phyloP scores from a whole-genome alignment of 176 grass and related monocot species.

The Oryza brachyantha region DNA sequence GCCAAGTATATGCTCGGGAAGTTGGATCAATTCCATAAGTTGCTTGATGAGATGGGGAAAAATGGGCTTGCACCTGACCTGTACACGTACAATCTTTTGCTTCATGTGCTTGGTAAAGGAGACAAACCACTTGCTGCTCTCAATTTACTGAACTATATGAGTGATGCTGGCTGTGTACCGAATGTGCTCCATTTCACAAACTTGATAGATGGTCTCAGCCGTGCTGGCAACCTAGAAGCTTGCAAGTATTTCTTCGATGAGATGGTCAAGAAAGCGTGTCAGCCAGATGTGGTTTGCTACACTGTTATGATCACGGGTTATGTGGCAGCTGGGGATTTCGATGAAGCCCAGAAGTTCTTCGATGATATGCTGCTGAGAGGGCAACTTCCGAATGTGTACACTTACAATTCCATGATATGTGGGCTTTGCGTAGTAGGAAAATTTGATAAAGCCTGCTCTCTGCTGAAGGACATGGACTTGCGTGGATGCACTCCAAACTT shows the following conservation, averaged over 20 bases:
- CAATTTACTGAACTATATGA: constrained; percentile 94
- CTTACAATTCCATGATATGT: constrained; percentile 78
- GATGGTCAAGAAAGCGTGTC: constrained; percentile 86
- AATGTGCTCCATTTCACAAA: constrained; percentile 96
- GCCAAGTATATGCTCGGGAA: constrained; percentile 94
- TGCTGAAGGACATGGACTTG: constrained; percentile 82
- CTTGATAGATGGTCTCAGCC: constrained; percentile 91
- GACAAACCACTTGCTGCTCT: constrained; percentile 89
- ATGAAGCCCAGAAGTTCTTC: constrained; percentile 63
- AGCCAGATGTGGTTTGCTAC: constrained; percentile 90
- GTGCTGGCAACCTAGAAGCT: constrained; percentile 84
- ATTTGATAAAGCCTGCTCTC: constrained; percentile 83
- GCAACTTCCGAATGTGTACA: constrained; percentile 90
- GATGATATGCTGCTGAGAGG: constrained; percentile 79
- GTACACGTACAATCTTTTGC: constrained; percentile 84
- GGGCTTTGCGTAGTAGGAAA: constrained; percentile 66
- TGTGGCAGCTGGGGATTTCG: constrained; percentile 73
- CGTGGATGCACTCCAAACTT: constrained; percentile 89
- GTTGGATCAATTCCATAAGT: constrained; percentile 73
- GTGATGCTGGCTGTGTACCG: constrained; percentile 64
- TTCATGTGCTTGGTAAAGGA: constrained; percentile 92
- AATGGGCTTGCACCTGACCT: constrained; percentile 71
- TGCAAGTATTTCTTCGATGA: constrained; percentile 93
- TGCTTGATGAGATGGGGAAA: constrained; percentile 87
- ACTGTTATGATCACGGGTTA: constrained; percentile 83